These are phyloP conservation scores for Ceratocystis eucalypticola DNA, from an alignment of 2,329 filamentous ascomycete genomes.

Conservation along the genomic window DNA sequence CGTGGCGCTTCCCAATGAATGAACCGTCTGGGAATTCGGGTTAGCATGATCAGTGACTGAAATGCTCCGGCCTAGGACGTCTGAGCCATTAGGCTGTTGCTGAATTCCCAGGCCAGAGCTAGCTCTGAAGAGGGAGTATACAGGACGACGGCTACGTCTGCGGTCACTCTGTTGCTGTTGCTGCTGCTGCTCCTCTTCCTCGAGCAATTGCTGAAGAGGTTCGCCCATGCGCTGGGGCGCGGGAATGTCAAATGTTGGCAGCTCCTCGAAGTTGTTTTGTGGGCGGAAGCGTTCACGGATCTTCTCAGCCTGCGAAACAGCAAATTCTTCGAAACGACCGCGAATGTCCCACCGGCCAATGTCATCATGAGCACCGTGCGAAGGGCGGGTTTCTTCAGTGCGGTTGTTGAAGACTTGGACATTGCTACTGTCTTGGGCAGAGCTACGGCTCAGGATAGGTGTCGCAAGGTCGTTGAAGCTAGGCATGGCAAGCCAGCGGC, in stretches of 20 bases:
- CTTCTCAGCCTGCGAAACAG: conserved; percentile 46
- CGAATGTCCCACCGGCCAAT: conserved; percentile 41
- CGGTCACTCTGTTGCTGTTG: neutral
- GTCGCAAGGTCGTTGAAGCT: conserved; percentile 23
- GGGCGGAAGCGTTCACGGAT: conserved; percentile 43
- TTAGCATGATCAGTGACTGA: neutral
- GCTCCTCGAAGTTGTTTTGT: conserved; percentile 39
- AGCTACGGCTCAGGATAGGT: conserved; percentile 23
- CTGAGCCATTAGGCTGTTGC: neutral
- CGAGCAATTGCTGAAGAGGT: conserved; percentile 41
- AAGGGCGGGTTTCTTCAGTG: conserved; percentile 1
- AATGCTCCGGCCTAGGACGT: neutral
- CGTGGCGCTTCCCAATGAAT: neutral
- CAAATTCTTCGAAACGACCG: conserved; percentile 46
- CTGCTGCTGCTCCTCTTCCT: conserved; percentile 34
- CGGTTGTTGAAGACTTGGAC: conserved; percentile 4
- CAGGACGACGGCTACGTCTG: neutral
- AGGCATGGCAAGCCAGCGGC: conserved; percentile 21
- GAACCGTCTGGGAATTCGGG: neutral
- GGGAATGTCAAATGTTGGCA: conserved; percentile 48
- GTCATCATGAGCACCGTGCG: conserved; percentile 20
- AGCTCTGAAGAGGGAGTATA: neutral
- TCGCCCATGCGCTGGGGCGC: conserved; percentile 46
- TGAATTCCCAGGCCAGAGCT: neutral
- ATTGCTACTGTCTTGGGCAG: conserved; percentile 20